Percentiles rank a stretch among this genome's conserved stretches.
Evolutionary conservation across 2,329 filamentous ascomycete species (phyloP).

Genomic region (Hysterium pulicare): DNA sequence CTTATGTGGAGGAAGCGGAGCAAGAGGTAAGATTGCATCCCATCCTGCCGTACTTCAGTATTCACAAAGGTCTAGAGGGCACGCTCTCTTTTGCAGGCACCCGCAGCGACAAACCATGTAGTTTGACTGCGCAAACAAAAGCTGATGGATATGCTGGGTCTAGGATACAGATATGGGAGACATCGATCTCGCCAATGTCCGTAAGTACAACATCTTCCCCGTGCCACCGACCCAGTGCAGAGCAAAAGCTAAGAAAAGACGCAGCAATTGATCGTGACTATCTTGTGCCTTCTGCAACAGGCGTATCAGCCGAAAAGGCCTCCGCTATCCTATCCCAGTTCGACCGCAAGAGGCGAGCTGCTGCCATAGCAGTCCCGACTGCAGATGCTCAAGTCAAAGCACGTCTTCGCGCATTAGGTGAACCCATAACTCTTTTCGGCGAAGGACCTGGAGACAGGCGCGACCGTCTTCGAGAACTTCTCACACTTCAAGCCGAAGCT

Average conservation of each 20-base stretch:
- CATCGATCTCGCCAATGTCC: constrained; percentile 61
- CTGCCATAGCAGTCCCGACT: constrained; percentile 86
- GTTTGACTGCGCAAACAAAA: constrained; percentile 7
- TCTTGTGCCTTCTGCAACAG: constrained; percentile 65
- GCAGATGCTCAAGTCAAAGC: constrained; percentile 84
- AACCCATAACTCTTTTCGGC: constrained; percentile 91
- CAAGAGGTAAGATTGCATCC: constrained; percentile 58
- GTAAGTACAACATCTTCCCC: constrained; percentile 45
- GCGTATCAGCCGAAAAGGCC: constrained; percentile 74
- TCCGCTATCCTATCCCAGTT: constrained; percentile 85
- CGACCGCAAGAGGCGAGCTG: constrained; percentile 83
- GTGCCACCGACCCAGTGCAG: not conserved
- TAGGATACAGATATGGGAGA: constrained; percentile 55
- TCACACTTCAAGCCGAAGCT: constrained; percentile 63
- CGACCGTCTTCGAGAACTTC: constrained; percentile 77
- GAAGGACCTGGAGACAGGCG: constrained; percentile 82
- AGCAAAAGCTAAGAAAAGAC: constrained; percentile 4
- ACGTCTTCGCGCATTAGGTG: constrained; percentile 78
- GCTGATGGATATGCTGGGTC: constrained; percentile 6
- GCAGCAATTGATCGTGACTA: constrained; percentile 75
- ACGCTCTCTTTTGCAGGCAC: constrained; percentile 15
- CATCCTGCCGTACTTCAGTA: constrained; percentile 24
- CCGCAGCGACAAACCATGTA: constrained; percentile 18
- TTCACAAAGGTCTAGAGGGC: constrained; percentile 10
- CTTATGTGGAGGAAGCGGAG: constrained; percentile 85